These are phyloP conservation scores for Paramecium pentaurelia DNA, from an alignment of 73 alveolate genomes.

Conservation along the genomic window DNA sequence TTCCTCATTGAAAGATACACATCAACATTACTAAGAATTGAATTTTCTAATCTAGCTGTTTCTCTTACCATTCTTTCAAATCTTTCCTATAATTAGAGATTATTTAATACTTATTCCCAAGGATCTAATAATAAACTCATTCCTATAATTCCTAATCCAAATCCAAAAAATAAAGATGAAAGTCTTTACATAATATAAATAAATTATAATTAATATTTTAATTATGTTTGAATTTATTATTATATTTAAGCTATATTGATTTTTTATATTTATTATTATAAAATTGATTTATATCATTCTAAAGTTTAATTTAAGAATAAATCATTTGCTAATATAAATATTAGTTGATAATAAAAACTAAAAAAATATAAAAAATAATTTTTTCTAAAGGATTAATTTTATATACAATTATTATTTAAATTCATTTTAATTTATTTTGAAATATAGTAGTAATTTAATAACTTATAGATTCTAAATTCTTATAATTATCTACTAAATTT, in stretches of 20 bases:
- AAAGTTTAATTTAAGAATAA: no score
- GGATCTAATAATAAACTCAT: neutral
- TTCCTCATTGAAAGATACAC: neutral
- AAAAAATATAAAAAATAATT: neutral
- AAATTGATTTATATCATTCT: neutral
- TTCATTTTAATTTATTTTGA: neutral
- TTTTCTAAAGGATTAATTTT: neutral
- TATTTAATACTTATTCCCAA: neutral
- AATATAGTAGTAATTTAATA: neutral
- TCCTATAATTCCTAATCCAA: slow-evolving; percentile 20
- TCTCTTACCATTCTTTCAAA: slow-evolving; percentile 36
- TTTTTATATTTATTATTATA: no score
- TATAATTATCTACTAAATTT: neutral
- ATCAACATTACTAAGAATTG: neutral
- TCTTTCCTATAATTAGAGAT: neutral
- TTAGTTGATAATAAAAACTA: neutral
- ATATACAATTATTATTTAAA: neutral
- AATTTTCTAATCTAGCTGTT: neutral
- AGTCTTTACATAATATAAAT: neutral
- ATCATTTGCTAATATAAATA: neutral
- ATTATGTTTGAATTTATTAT: neutral
- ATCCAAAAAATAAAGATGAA: neutral
- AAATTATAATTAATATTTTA: neutral
- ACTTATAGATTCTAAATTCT: neutral
- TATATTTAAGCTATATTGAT: no score